phyloP scores from a whole-genome alignment of 495 filamentous ascomycete genomes.

The Neurospora sublineolata region DNA sequence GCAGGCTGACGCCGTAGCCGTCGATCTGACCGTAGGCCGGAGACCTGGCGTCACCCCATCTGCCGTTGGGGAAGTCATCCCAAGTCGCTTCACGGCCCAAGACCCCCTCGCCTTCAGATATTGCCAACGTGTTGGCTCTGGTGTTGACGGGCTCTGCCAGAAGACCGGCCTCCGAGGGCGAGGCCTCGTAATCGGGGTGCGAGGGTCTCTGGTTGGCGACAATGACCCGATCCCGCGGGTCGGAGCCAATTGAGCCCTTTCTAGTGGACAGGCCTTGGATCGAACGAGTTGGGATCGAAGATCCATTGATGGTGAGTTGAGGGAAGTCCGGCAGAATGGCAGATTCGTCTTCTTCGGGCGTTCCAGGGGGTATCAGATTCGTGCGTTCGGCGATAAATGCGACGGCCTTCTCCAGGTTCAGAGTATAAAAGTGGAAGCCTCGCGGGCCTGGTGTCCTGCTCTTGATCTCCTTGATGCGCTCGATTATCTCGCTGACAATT shows the following conservation, averaged over 20 bases:
- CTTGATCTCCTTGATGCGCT: slow-evolving; percentile 53
- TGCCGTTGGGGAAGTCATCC: slow-evolving; percentile 97
- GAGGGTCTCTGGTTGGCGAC: slow-evolving; percentile 46
- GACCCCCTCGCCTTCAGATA: slow-evolving; percentile 84
- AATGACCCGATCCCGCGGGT: slow-evolving; percentile 75
- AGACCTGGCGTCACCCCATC: slow-evolving; percentile 86
- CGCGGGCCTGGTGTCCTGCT: slow-evolving; percentile 37
- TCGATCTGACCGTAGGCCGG: slow-evolving; percentile 93
- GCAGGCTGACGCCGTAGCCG: slow-evolving; percentile 83
- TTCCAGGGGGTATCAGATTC: slow-evolving; percentile 59
- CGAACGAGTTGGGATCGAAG: slow-evolving; percentile 11
- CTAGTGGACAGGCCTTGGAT: slow-evolving; percentile 19
- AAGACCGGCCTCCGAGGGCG: slow-evolving; percentile 51
- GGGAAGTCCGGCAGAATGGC: slow-evolving; percentile 28
- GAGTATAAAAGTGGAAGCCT: slow-evolving; percentile 95
- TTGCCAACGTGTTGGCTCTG: slow-evolving; percentile 73
- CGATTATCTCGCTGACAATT: slow-evolving; percentile 59
- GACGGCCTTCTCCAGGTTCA: slow-evolving; percentile 94
- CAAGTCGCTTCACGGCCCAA: slow-evolving; percentile 92
- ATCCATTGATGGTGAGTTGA: slow-evolving; percentile 22
- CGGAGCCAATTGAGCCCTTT: slow-evolving; percentile 42
- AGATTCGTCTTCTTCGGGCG: slow-evolving; percentile 26
- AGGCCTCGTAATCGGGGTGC: slow-evolving; percentile 53
- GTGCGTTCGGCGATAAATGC: slow-evolving; percentile 82
- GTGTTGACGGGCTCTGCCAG: slow-evolving; percentile 48